Conservation (phyloP, 257 asterid genomes). For the Vinca minor region DNA sequence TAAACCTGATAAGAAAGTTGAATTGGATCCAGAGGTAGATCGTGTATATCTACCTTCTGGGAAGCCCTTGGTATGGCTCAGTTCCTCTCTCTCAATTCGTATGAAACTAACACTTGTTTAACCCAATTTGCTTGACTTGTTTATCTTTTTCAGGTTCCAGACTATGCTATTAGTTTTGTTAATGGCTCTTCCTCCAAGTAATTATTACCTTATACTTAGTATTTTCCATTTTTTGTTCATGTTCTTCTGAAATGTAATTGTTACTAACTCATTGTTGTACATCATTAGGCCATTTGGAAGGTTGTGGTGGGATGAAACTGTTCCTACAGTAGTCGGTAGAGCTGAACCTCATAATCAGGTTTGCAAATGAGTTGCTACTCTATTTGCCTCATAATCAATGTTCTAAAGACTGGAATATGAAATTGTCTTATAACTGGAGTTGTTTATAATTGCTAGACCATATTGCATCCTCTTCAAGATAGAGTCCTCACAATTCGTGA, state of each 20-base stretch:
- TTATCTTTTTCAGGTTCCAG: too few relatives aligned
- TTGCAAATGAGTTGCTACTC: not conserved
- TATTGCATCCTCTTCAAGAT: slow-evolving; percentile 63
- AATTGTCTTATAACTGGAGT: not conserved
- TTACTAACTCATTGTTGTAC: not conserved
- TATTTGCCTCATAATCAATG: not conserved
- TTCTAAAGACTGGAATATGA: not conserved
- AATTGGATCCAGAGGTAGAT: slow-evolving; percentile 47
- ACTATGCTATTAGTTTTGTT: slow-evolving; percentile 61
- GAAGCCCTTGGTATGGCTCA: slow-evolving; percentile 89
- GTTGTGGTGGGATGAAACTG: slow-evolving; percentile 87
- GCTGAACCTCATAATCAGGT: slow-evolving; percentile 95
- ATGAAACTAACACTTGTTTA: too few relatives aligned
- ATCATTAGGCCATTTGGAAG: slow-evolving; percentile 77
- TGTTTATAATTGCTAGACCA: slow-evolving; percentile 25
- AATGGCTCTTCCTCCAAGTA: slow-evolving; percentile 66
- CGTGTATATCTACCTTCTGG: slow-evolving; percentile 53
- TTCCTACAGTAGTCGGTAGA: slow-evolving; percentile 78
- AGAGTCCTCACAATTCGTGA: slow-evolving; percentile 83
- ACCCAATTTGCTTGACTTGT: too few relatives aligned
- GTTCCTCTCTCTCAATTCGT: too few relatives aligned
- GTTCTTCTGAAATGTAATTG: not conserved
- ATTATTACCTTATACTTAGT: too few relatives aligned
- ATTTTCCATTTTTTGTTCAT: not conserved
- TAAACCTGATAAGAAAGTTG: slow-evolving; percentile 51